phyloP scores from a whole-genome alignment of 2,329 filamentous ascomycete species.

The Grosmannia penicillata region DNA sequence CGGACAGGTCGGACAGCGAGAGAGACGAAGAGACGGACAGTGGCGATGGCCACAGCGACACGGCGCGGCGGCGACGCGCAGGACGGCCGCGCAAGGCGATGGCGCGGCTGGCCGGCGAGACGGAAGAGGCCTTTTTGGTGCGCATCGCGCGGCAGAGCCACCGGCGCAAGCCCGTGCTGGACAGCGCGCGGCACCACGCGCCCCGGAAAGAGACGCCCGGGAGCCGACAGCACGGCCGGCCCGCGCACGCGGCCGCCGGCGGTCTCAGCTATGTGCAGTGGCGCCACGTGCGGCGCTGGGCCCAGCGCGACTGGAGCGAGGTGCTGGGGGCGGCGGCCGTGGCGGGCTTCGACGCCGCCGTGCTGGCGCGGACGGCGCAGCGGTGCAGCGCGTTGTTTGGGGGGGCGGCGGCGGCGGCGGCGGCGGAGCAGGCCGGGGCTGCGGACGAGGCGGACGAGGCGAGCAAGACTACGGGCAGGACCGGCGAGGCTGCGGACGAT shows the following conservation, averaged over 20 bases:
- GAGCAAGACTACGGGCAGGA: too few relatives aligned
- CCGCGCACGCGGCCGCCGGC: not conserved
- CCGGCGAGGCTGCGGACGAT: too few relatives aligned
- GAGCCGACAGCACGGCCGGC: not conserved
- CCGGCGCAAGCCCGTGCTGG: constrained; percentile 7
- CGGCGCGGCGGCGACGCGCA: constrained; percentile 4
- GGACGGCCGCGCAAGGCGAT: constrained; percentile 25
- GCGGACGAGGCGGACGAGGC: too few relatives aligned
- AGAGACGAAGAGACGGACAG: not conserved
- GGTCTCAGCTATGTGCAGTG: not conserved
- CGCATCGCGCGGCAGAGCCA: constrained; percentile 29
- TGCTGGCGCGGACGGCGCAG: constrained; percentile 53
- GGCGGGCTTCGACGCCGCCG: constrained; percentile 50
- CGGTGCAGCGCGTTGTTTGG: constrained; percentile 65
- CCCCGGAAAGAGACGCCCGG: constrained; percentile 3
- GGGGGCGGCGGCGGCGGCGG: constrained; percentile 56
- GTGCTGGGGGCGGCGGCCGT: constrained; percentile 66
- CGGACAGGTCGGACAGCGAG: too few relatives aligned
- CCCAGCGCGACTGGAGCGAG: constrained; percentile 68
- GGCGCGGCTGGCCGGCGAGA: constrained; percentile 26
- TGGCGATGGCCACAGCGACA: constrained; percentile 7
- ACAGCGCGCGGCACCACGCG: constrained; percentile 3
- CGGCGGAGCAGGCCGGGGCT: too few relatives aligned
- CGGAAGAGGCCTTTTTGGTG: constrained; percentile 27
- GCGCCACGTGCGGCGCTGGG: constrained; percentile 15